phyloP scores from a whole-genome alignment of 2,329 filamentous ascomycete genomes.

The Fusarium subtropicale region DNA sequence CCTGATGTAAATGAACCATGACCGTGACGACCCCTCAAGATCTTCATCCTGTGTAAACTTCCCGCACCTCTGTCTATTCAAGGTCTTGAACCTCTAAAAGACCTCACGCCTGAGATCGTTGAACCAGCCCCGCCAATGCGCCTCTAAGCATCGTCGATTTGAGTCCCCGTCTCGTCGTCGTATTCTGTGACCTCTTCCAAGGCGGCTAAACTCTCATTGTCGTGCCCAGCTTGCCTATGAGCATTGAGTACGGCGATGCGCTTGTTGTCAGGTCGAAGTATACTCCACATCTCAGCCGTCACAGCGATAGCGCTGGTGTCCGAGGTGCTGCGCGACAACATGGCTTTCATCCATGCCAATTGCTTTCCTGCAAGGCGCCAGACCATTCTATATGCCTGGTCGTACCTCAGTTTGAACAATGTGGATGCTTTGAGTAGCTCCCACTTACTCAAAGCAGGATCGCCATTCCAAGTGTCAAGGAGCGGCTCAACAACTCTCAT shows the following conservation, averaged over 20 bases:
- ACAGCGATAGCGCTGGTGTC: conserved; percentile 48
- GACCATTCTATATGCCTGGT: conserved; percentile 48
- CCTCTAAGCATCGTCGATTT: conserved; percentile 49
- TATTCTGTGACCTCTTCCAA: conserved; percentile 47
- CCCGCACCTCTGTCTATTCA: conserved; percentile 1
- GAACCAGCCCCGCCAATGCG: conserved; percentile 19
- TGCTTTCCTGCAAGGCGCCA: conserved; percentile 64
- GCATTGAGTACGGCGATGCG: conserved; percentile 41
- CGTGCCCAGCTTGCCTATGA: conserved; percentile 30
- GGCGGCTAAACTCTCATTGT: conserved; percentile 42
- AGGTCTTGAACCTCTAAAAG: conserved; percentile 14
- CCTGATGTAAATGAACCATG: neutral
- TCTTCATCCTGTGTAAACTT: neutral
- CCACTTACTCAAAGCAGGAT: conserved; percentile 56
- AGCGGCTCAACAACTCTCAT: conserved; percentile 46
- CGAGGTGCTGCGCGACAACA: conserved; percentile 28
- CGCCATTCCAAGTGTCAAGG: conserved; percentile 45
- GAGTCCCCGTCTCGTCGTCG: conserved; percentile 48
- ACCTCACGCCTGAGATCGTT: conserved; percentile 1
- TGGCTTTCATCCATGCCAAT: conserved; percentile 61
- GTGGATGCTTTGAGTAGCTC: conserved; percentile 63
- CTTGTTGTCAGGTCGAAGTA: conserved; percentile 53
- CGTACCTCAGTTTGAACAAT: conserved; percentile 57
- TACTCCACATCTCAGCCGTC: conserved; percentile 52
- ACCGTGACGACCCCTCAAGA: neutral